Evolutionary conservation across 2,329 filamentous ascomycete genomes (phyloP).

Genomic region (Thermothelomyces thermophilus): DNA sequence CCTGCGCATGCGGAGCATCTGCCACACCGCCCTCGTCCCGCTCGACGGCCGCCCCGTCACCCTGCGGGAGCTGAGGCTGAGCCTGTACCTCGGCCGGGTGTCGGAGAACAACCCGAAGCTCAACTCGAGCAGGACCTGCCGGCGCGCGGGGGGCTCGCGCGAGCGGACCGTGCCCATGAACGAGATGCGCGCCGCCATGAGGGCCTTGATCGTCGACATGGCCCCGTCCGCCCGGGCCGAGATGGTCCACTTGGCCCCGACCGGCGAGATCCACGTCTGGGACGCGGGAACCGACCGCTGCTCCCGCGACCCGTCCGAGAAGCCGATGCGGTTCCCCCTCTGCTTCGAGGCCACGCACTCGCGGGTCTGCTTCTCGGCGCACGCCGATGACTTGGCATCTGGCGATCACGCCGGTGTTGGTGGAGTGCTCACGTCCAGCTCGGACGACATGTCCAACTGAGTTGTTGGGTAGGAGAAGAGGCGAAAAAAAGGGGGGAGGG

Average conservation of each 20-base stretch:
- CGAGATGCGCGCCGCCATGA: constrained; percentile 8
- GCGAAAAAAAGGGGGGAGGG: too few relatives aligned
- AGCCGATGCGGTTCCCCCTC: constrained; percentile 1
- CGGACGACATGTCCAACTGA: neutral
- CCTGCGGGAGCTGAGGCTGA: constrained; percentile 14
- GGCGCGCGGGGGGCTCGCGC: neutral
- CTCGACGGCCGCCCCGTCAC: neutral
- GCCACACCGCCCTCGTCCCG: constrained; percentile 11
- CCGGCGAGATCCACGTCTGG: constrained; percentile 19
- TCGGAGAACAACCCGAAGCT: constrained; percentile 21
- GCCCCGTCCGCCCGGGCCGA: constrained; percentile 8
- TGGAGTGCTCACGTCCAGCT: neutral
- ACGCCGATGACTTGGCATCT: neutral
- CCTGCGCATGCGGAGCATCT: constrained; percentile 15
- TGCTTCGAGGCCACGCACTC: neutral
- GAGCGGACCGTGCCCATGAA: constrained; percentile 8
- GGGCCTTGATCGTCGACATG: constrained; percentile 10
- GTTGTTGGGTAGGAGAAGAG: too few relatives aligned
- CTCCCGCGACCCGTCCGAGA: constrained; percentile 7
- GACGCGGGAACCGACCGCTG: constrained; percentile 14
- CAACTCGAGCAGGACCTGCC: constrained; percentile 11
- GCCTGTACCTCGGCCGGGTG: constrained; percentile 16
- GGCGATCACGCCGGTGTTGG: neutral
- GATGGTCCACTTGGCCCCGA: constrained; percentile 17
- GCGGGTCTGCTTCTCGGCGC: neutral